Percentiles rank a stretch among this genome's conserved stretches.
Evolutionary conservation across 176 grass and related monocot genomes (phyloP).

Genomic region (Musa schizocarpa): DNA sequence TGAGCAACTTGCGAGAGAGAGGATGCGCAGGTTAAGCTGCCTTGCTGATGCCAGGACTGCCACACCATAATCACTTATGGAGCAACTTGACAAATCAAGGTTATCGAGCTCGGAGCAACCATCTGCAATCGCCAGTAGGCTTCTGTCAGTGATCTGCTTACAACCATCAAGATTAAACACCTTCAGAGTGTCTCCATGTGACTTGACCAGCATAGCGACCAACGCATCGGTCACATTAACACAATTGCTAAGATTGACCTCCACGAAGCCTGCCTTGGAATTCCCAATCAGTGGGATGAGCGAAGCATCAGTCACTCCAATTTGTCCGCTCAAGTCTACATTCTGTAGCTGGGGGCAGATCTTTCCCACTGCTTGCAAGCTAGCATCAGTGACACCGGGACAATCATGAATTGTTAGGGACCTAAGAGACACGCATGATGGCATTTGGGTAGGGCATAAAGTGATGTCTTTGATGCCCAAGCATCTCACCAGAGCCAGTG

Average conservation of each 20-base stretch:
- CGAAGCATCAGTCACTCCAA: slow-evolving; percentile 51
- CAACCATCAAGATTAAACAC: slow-evolving; percentile 80
- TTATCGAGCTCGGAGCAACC: slow-evolving; percentile 54
- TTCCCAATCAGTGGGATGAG: slow-evolving; percentile 68
- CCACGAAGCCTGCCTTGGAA: slow-evolving; percentile 43
- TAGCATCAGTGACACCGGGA: slow-evolving; percentile 66
- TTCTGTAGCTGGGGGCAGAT: slow-evolving; percentile 83
- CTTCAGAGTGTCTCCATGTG: slow-evolving; percentile 56
- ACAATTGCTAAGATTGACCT: slow-evolving; percentile 70
- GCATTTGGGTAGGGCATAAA: slow-evolving; percentile 50
- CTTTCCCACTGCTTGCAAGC: slow-evolving; percentile 63
- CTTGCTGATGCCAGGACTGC: slow-evolving; percentile 56
- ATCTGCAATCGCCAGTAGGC: slow-evolving; percentile 56
- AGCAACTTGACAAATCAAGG: slow-evolving; percentile 78
- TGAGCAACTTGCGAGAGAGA: slow-evolving; percentile 66
- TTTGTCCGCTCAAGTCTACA: slow-evolving; percentile 60
- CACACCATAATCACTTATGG: slow-evolving; percentile 72
- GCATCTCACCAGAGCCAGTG: slow-evolving; percentile 72
- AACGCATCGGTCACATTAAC: slow-evolving; percentile 61
- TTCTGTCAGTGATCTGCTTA: slow-evolving; percentile 76
- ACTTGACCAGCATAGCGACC: slow-evolving; percentile 49
- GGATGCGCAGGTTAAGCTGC: slow-evolving; percentile 53
- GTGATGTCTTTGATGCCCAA: slow-evolving; percentile 66
- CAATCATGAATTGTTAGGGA: slow-evolving; percentile 68
- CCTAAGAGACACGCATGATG: slow-evolving; percentile 52